Evolutionary conservation across 2,329 filamentous ascomycete species (phyloP), one percentile per base, ranked within the genome.

Genomic region (Aspergillus aculeatinus): DNA sequence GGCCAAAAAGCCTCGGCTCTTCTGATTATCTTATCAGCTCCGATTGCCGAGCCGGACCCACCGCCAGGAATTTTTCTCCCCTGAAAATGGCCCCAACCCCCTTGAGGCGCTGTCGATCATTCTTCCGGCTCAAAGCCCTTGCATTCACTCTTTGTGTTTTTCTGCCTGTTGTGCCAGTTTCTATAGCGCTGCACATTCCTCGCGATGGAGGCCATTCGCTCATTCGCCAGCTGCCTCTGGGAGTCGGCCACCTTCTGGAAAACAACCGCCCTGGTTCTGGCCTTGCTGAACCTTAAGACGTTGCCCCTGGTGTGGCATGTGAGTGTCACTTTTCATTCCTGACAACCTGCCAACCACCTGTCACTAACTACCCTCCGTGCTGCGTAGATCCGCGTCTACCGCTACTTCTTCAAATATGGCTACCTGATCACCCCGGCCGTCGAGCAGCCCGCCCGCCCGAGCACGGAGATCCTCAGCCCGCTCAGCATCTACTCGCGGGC

Each of bases 401-500:
- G 83, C 70, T 78, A 81, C 66, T 82, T 87, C 73, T 73, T 83
- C 66, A 77, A 78, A 62, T 82, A 86, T 72, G 75, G 81, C 63
- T 70, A 82, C 61, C 68, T 82, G 58, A 80, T 61, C 25, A 80
- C 65, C 78, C 79, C 55, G 5, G 59, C 64, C 44, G 57, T 60
- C 11, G 73, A 77, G 50, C 78, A 78, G 61, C 71, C 73, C 31
- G 80, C 83, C 60, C 76, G 77, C 60, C 67, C 35, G 16, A 67
- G 59, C 35, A 68, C 69, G 16, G 66, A 68, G 56, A 83, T 93
- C 65, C 92, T 92, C 79, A 83, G 86, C 50, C 88, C 89, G 48
- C 76, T 89, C 47, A 87, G 91, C 60, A 86, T 87, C 19, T 79
- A 81, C 55, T 85, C 87, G 12, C 85, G 86, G 69, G 84, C 88